Evolutionary conservation across 2,329 filamentous ascomycete genomes (phyloP).

Genomic region (Nectriaceae sp.): DNA sequence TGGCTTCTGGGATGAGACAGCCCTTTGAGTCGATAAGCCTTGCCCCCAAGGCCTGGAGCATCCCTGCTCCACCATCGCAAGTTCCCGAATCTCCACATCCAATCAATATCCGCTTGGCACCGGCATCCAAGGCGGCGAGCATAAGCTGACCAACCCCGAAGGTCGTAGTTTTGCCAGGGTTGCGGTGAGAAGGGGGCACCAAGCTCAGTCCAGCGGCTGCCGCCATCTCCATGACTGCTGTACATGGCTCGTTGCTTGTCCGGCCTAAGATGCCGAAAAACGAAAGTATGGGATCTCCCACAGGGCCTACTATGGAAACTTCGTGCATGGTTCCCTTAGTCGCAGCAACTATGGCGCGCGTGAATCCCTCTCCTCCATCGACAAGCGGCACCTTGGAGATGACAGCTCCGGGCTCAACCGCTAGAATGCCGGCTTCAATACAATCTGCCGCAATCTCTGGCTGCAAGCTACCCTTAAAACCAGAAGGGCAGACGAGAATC

Average conservation of each 20-base stretch:
- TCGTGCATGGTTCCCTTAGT: slow-evolving; percentile 42
- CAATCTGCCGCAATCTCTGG: slow-evolving; percentile 51
- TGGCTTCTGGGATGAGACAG: too few relatives aligned
- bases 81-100: too few relatives aligned
- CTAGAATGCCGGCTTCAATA: slow-evolving; percentile 49
- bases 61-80: too few relatives aligned
- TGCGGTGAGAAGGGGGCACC: too few relatives aligned
- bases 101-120: too few relatives aligned
- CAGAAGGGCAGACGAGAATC: slow-evolving; percentile 52
- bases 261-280: slow-evolving; percentile 47
- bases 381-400: slow-evolving; percentile 52
- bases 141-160: too few relatives aligned
- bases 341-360: slow-evolving; percentile 44
- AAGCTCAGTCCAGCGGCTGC: too few relatives aligned
- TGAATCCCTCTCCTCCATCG: slow-evolving; percentile 56
- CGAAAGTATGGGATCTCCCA: slow-evolving; percentile 42
- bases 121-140: too few relatives aligned
- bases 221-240: too few relatives aligned
- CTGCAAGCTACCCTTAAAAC: slow-evolving; percentile 55
- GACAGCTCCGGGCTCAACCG: slow-evolving; percentile 42
- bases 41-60: too few relatives aligned
- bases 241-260: slow-evolving; percentile 14
- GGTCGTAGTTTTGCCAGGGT: too few relatives aligned
- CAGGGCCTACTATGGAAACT: slow-evolving; percentile 45
- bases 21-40: too few relatives aligned